Evolutionary conservation across 1,284 basidiomycete species (phyloP), one percentile per base, ranked within the genome.

Genomic region (Ceratobasidium sp.): DNA sequence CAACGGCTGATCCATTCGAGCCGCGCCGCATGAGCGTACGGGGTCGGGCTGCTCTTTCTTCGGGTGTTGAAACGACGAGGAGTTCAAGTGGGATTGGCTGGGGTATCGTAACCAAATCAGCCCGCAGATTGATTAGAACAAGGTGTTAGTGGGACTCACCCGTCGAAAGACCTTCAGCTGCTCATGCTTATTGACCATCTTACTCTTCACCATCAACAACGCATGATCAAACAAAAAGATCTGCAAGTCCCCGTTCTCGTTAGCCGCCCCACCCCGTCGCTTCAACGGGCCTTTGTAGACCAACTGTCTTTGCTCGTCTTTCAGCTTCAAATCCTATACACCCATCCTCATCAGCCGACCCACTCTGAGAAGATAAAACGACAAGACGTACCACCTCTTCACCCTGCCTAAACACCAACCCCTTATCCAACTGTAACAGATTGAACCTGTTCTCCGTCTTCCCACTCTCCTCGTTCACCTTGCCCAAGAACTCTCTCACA

Each of bases 171-270:
- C 97, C 84, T 96, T 96, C 86, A 92, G 94, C 83, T 97, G 94
- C 82, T 99, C 97, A 39, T 40, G 39, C 39, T n/a, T 10, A 77
- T 93, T 92, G 85, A 97, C 97, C 85, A 94, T 94, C 88, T 92
- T 83, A 85, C 95, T 84, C 87, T 99, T 99, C 81, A 95, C 97
- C 90, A 99, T 95, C 60, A 99, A 87, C 72, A 99, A 87, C 0
- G 97, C 97, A 86, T 99, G 97, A 84, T 99, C 98, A 83, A 99
- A 98, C 81, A 99, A 87, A 88, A 98, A 98, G 6, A 98, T 94
- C 82, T 96, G 91, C 75, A 99, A 88, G 84, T 99, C 97, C 7
- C 96, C 93, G 81, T 88, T 93, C 82, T 95, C 95, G 81, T 92
- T 92, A 81, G 93, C 89, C 6, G 87, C 87, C 5, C 88, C 87